phyloP scores from a whole-genome alignment of 768 basidiomycete genomes.

The Auricularia auricula-judae region DNA sequence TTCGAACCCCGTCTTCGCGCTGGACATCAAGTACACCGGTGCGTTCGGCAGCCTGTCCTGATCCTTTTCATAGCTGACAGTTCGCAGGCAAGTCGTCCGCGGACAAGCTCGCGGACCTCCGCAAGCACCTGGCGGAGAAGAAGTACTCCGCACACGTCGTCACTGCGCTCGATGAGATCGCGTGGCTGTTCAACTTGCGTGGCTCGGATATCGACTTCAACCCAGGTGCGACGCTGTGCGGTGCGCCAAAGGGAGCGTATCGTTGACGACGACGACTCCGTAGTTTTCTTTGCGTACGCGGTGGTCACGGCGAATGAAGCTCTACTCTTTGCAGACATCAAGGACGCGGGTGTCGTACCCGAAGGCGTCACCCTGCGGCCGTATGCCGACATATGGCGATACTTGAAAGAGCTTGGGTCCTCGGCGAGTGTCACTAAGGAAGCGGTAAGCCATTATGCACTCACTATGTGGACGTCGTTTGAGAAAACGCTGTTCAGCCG shows the following conservation, averaged over 20 bases:
- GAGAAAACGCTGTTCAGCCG: slow-evolving; percentile 32
- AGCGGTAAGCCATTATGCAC: slow-evolving; percentile 13
- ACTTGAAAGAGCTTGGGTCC: slow-evolving; percentile 41
- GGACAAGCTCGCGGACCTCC: slow-evolving; percentile 57
- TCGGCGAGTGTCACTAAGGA: slow-evolving; percentile 24
- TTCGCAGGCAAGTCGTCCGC: slow-evolving; percentile 42
- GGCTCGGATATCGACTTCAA: slow-evolving; percentile 90
- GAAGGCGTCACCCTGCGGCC: slow-evolving; percentile 46
- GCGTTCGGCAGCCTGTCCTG: slow-evolving; percentile 3
- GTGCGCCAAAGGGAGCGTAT: background rate
- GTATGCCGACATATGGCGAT: slow-evolving; percentile 57
- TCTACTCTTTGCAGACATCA: slow-evolving; percentile 49
- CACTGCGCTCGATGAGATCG: slow-evolving; percentile 87
- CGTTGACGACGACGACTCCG: background rate
- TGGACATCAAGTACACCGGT: slow-evolving; percentile 71
- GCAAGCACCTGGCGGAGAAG: slow-evolving; percentile 48
- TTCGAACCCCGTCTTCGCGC: slow-evolving; percentile 49
- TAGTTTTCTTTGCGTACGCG: slow-evolving; percentile 90
- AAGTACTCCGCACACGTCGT: slow-evolving; percentile 55
- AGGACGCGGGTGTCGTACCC: slow-evolving; percentile 26
- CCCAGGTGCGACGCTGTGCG: slow-evolving; percentile 30
- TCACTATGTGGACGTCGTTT: no score
- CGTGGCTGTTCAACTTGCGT: slow-evolving; percentile 89
- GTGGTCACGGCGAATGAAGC: slow-evolving; percentile 50
- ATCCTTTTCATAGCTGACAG: background rate